Evolutionary conservation across 495 filamentous ascomycete species (phyloP), one percentile per base, ranked within the genome.

Genomic region (Immersiella caudata): DNA sequence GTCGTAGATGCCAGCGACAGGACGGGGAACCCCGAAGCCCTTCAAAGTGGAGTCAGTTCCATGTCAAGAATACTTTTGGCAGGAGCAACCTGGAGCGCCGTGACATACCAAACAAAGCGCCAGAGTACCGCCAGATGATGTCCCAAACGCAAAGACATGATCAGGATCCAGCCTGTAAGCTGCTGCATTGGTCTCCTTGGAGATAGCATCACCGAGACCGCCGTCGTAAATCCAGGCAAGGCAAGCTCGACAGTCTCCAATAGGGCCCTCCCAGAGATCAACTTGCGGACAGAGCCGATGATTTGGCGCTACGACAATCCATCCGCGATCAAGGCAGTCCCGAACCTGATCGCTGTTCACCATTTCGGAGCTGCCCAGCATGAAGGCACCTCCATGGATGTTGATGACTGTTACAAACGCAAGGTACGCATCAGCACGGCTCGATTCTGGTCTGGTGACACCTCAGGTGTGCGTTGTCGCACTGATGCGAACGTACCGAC

Each of bases 321-420:
- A 64, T 22, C 62, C 62, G n/a, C 62, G 20, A 26, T n/a, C n/a
- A 25, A 64, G 46, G 25, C 62, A 64, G 46, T 64, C 62, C 12
- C 27, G 24, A n/a, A 64, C 51, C 46, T 64, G 62, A 49, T 64
- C 62, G 18, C 3, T 1, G 50, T 64, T 64, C 36, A 64, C 62
- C 62, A 64, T 52, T 9, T 50, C 46, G 11, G 62, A 46, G 18
- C 36, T 51, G 21, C 62, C 62, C 1, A 64, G 62, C 62, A 64
- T 64, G 46, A 64, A 64, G 20, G 62, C 62, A 20, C 62, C 62
- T 21, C 62, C 62, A 20, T 64, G 62, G 36, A 64, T 64, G 50
- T 64, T 64, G 22, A 64, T 64, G 46, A 64, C 62, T 64, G 40
- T 4, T 4, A 27, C 61, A 63, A n/a, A 55, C 51, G n/a, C n/a